These are phyloP conservation scores for Hylodesmum podocarpum DNA, from an alignment of 306 rosid genomes.

Conservation along the genomic window DNA sequence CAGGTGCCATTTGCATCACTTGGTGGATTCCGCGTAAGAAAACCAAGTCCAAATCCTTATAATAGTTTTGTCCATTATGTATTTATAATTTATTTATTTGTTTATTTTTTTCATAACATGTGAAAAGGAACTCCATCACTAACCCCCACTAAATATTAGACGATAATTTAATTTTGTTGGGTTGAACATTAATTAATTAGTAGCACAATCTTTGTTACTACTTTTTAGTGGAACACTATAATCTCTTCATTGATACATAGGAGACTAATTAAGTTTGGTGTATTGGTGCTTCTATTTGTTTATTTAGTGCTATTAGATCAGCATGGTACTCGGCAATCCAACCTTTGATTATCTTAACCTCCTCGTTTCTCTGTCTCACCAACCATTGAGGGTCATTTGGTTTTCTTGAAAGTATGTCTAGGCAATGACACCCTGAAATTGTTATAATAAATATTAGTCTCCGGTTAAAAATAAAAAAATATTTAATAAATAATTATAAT, in stretches of 20 bases:
- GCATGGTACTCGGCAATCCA: slow-evolving; percentile 49
- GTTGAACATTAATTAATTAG: not conserved
- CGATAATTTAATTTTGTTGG: not conserved
- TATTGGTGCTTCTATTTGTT: slow-evolving; percentile 10
- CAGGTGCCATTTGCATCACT: not conserved
- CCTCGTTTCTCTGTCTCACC: slow-evolving; percentile 40
- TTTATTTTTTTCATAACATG: not conserved
- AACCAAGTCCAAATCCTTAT: not conserved
- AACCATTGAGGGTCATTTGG: slow-evolving; percentile 55
- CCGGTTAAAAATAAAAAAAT: too few relatives aligned
- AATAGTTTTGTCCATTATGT: not conserved
- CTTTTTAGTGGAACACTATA: slow-evolving; percentile 20
- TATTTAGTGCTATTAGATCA: slow-evolving; percentile 23
- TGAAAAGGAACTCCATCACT: not conserved
- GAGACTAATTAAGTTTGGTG: not conserved
- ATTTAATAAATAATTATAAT: too few relatives aligned
- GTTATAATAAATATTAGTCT: too few relatives aligned
- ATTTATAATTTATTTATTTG: not conserved
- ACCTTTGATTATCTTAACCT: slow-evolving; percentile 37
- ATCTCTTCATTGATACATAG: not conserved
- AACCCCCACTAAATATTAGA: not conserved
- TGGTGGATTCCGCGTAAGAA: slow-evolving; percentile 40
- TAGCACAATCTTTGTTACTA: not conserved
- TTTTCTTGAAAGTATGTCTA: slow-evolving; percentile 37
- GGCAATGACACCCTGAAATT: slow-evolving; percentile 59